These are phyloP conservation scores for Zizania latifolia DNA, from an alignment of 176 grass and related monocot genomes.

Conservation along the genomic window DNA sequence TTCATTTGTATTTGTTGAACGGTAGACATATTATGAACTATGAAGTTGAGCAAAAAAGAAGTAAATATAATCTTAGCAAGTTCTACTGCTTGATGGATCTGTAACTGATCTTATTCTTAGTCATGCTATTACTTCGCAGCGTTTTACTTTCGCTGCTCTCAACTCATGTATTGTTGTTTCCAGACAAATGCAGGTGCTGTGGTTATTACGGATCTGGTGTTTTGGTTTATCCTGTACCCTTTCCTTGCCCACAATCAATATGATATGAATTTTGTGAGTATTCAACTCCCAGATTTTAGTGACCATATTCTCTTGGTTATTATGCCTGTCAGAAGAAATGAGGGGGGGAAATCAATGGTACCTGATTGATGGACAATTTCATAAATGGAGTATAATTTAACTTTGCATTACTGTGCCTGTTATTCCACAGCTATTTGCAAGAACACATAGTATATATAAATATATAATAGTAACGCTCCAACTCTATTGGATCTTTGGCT, in stretches of 20 bases:
- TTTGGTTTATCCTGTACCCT: slow-evolving; percentile 84
- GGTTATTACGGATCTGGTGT: slow-evolving; percentile 72
- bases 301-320: neutral
- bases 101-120: neutral
- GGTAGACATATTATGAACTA: neutral
- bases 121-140: neutral
- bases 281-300: neutral
- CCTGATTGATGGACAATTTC: neutral
- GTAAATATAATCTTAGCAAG: neutral
- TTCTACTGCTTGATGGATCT: neutral
- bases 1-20: neutral
- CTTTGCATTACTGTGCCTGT: neutral
- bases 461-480: neutral
- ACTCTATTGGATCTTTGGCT: neutral
- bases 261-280: slow-evolving; percentile 69
- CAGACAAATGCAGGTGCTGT: slow-evolving; percentile 89
- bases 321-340: neutral
- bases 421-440: neutral
- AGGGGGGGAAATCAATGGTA: neutral
- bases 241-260: slow-evolving; percentile 72
- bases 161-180: slow-evolving; percentile 31
- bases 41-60: neutral
- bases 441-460: neutral
- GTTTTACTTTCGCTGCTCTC: neutral
- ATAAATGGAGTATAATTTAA: neutral